Evolutionary conservation across 73 alveolate genomes (phyloP).

Genomic region (Symbiodinium natans): DNA sequence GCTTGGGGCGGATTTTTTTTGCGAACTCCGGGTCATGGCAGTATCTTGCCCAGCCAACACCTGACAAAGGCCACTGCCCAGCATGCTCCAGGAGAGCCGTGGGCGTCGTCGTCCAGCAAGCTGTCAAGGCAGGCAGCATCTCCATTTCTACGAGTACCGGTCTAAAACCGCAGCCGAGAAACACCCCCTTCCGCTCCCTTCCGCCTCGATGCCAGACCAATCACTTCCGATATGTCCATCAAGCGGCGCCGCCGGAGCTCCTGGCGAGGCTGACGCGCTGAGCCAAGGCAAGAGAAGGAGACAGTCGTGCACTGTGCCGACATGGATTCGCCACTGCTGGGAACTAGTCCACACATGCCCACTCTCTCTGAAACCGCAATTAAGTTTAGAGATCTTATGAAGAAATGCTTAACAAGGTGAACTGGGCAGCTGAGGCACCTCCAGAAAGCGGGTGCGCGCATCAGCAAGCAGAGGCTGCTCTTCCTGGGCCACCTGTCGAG

Average conservation of each 20-base stretch:
- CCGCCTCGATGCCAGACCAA: constrained; percentile 16
- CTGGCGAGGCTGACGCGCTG: constrained; percentile 8
- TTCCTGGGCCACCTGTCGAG: background rate
- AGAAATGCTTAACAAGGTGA: background rate
- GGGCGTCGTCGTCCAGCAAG: background rate
- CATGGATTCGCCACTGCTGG: too few species aligned
- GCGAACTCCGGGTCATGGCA: too few species aligned
- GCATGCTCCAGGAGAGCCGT: background rate
- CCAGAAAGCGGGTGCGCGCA: constrained; percentile 14
- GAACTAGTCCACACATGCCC: too few species aligned
- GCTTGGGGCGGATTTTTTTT: background rate
- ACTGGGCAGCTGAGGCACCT: background rate
- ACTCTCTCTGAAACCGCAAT: too few species aligned
- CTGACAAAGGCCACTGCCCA: background rate
- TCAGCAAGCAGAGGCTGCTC: constrained; percentile 46
- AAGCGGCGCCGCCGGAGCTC: constrained; percentile 54
- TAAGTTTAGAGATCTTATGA: background rate
- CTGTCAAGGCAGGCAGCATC: too few species aligned
- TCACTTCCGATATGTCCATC: constrained; percentile 47
- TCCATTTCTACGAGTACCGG: too few species aligned
- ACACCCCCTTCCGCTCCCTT: too few species aligned
- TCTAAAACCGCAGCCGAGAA: too few species aligned
- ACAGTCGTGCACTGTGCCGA: background rate
- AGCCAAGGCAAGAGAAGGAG: background rate
- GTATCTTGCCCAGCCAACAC: too few species aligned